Base-by-base conservation (phyloP, 495 filamentous ascomycete genomes). In the Apiosordaria backusii region DNA sequence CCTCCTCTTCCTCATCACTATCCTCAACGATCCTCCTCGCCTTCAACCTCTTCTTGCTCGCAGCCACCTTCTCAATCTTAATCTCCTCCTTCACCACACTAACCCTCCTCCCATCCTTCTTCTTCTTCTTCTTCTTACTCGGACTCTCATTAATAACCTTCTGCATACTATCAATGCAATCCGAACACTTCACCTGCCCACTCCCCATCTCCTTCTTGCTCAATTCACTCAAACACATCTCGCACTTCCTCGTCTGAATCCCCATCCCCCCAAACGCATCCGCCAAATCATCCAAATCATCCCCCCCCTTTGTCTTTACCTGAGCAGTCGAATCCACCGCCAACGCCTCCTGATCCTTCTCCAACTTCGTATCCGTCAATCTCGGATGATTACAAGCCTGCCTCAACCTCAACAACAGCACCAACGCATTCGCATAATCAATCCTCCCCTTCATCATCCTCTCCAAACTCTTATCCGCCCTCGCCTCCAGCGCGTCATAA, bases 361-460 rank as follows among this genome's bases (percentile, higher is more conserved):
- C 89, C 57, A 97, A 81, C 70, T 92, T 93, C 59, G 88, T 87
- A 65, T 89, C 92, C 61, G 97, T 87, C 62, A 99, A 80, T 61
- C 92, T 86, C 0, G 92, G 91, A 76, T 99, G 95, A 72, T 99
- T 97, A 78, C 95, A 99, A 45, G 92, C 89, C 76, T 98, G 94
- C 61, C 94, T 85, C 65, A 99, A 81, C 57, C 95, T 89, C 66
- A 99, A 79, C 16, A 99, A 84, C 66, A 99, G 77, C 15, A 96
- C 91, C 70, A 99, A 87, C 21, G 95, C 95, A 67, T 78, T 82
- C 62, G 84, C 72, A 68, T 90, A 90, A 62, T 73, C 80, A 40
- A 82, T 71, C 9, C 67, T 69, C 1, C 79, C 79, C 50, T 84
- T 85, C 87, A 97, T 92, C 91, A 97, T 95, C 72, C 89, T 86